Conservation (phyloP, 257 asterid species). For the Solanum clarkiae region DNA sequence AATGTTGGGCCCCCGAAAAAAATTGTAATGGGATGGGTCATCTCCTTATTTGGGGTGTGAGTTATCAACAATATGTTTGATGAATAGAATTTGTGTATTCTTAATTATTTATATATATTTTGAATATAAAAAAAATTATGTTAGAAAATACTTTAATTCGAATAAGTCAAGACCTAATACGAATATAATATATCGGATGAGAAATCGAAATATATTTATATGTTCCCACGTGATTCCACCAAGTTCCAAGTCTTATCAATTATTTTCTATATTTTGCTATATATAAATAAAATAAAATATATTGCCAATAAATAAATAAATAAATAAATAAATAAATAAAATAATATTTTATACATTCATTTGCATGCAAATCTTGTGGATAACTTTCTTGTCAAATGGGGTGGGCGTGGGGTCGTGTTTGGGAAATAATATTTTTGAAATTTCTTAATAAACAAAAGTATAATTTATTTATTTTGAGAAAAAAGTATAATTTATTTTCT, state of each 20-base stretch:
- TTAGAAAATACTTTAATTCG: accelerated
- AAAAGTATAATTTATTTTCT: background rate
- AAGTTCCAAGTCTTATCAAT: conserved; percentile 4
- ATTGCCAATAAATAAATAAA: too few species aligned
- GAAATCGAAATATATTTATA: background rate
- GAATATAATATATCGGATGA: background rate
- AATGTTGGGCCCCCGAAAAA: too few species aligned
- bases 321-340: too few species aligned
- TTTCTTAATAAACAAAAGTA: too few species aligned
- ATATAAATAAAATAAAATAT: background rate
- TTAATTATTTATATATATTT: background rate
- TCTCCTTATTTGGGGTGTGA: too few species aligned
- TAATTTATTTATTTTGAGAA: too few species aligned
- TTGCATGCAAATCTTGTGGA: background rate
- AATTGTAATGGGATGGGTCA: too few species aligned
- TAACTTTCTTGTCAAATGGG: background rate
- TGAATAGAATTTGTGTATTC: too few species aligned
- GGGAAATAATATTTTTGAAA: background rate
- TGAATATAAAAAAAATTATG: background rate
- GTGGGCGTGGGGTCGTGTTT: background rate
- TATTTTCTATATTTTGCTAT: background rate
- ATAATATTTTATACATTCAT: background rate
- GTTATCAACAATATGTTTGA: too few species aligned
- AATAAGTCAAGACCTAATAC: background rate
- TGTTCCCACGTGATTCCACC: conserved; percentile 9